These are phyloP conservation scores for Colletotrichum godetiae DNA, from an alignment of 2,329 filamentous ascomycete species.

Conservation along the genomic window DNA sequence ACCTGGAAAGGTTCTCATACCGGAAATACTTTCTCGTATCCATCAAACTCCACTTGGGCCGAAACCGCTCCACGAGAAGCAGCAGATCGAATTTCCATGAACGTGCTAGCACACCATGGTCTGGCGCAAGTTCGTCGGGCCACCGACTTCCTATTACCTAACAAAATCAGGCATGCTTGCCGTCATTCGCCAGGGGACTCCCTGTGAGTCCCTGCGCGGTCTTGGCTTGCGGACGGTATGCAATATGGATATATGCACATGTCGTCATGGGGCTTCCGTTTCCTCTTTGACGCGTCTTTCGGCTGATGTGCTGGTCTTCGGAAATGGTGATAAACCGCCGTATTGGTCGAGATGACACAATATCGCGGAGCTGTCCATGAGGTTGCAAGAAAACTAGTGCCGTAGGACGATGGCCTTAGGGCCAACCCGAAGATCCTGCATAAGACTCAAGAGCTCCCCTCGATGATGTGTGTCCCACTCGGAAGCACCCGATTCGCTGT, in stretches of 20 bases:
- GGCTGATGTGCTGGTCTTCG: slow-evolving; percentile 1
- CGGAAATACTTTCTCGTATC: slow-evolving; percentile 28
- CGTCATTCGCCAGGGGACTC: slow-evolving; percentile 26
- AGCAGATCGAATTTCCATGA: slow-evolving; percentile 31
- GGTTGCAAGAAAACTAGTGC: neutral
- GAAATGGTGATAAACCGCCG: neutral
- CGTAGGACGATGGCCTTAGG: neutral
- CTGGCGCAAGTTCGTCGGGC: neutral
- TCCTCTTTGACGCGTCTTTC: slow-evolving; percentile 2
- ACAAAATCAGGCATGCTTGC: slow-evolving; percentile 21
- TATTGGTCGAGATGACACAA: slow-evolving; percentile 6
- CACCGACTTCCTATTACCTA: slow-evolving; percentile 26
- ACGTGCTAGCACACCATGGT: slow-evolving; percentile 13
- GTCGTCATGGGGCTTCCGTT: neutral
- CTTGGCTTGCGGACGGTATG: slow-evolving; percentile 9
- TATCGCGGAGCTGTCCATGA: neutral
- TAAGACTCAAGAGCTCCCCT: slow-evolving; percentile 3
- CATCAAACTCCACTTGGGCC: slow-evolving; percentile 32
- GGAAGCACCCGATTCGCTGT: slow-evolving; percentile 32
- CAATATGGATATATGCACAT: slow-evolving; percentile 3
- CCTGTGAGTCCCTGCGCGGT: slow-evolving; percentile 14
- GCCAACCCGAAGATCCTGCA: slow-evolving; percentile 21
- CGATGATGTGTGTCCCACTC: slow-evolving; percentile 24
- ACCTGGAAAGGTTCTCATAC: slow-evolving; percentile 5
- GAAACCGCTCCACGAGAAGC: slow-evolving; percentile 26